Evolutionary conservation across 177 flowering plant genomes (phyloP).

Genomic region (Vitis hybrid): DNA sequence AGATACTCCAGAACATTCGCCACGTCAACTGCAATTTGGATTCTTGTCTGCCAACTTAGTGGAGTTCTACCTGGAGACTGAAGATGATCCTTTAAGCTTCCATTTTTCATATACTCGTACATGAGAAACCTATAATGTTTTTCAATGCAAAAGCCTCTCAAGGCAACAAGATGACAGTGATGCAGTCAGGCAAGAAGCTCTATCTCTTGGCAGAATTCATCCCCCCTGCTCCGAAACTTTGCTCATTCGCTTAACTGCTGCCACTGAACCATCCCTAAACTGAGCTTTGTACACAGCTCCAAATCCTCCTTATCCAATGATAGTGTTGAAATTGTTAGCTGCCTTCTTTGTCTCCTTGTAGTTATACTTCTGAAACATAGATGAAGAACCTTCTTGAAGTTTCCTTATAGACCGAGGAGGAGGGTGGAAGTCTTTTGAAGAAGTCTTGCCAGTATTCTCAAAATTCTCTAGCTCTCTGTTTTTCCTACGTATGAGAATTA

Average conservation of each 20-base stretch:
- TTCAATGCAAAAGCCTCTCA: slow-evolving; percentile 81
- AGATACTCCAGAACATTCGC: slow-evolving; percentile 99
- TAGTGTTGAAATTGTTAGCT: slow-evolving; percentile 67
- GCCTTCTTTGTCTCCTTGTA: slow-evolving; percentile 86
- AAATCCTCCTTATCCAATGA: slow-evolving; percentile 90
- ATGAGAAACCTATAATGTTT: slow-evolving; percentile 84
- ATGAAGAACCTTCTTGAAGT: slow-evolving; percentile 76
- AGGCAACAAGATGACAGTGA: slow-evolving; percentile 95
- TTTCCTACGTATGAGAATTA: slow-evolving; percentile 76
- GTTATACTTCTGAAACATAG: slow-evolving; percentile 72
- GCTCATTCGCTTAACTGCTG: slow-evolving; percentile 84
- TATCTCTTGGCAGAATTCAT: slow-evolving; percentile 87
- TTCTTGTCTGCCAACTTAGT: slow-evolving; percentile 77
- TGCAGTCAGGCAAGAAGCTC: slow-evolving; percentile 94
- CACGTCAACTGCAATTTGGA: slow-evolving; percentile 93
- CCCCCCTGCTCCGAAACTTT: slow-evolving; percentile 72
- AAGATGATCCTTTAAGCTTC: slow-evolving; percentile 93
- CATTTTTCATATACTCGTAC: slow-evolving; percentile 95
- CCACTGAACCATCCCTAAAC: slow-evolving; percentile 70
- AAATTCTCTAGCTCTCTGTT: slow-evolving; percentile 57
- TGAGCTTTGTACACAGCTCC: slow-evolving; percentile 89
- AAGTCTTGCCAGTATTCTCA: slow-evolving; percentile 27
- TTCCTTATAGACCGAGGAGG: slow-evolving; percentile 40
- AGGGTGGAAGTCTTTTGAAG: slow-evolving; percentile 42
- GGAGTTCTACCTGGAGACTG: slow-evolving; percentile 62